Evolutionary conservation across 768 basidiomycete genomes (phyloP), one percentile per base, ranked within the genome.

Genomic region (Pleurotus citrinopileatus): DNA sequence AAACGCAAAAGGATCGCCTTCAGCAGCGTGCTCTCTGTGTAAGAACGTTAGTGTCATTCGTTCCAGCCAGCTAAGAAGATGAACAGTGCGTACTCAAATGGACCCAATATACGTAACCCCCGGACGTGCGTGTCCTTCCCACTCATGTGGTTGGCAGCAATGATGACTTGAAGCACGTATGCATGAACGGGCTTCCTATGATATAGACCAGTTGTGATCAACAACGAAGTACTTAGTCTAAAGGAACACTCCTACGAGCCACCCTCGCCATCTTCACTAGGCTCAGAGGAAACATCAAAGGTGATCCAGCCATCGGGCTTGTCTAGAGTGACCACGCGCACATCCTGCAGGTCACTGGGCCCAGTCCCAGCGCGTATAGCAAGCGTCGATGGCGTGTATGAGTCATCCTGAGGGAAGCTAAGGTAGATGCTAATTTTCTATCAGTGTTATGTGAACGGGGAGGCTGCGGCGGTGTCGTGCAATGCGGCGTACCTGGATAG

Each of bases 71-170:
- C n/a, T 15, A 51, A 9, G 22, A 13, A 26, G 29, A 6, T n/a
- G n/a, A 19, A 55, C 4, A 22, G 8, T 15, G 19, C 17, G 7
- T 65, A 95, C 95, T 88, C 89, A 5, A 84, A 68, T 2, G 93
- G 90, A 0, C 94, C 96, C 52, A 93, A 82, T n/a, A 98, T 79
- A 29, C 79, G 84, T 36, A 98, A 70, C 3, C 96, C 95, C 10
- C 97, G 84, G 15, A 99, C 91, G 71, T 99, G 97, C 7, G 97
- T 98, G 70, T 99, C 97, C 66, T 98, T 98, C 4, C 97, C 97
- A 61, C 95, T 98, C 87, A 97, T 89, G 65, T 98, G 94, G 65
- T 98, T 99, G 19, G 89, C 85, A 12, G 94, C 77, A 45, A 99
- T 81, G 55, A 95, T 87, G 38, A 98, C 78, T 67, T 98, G 94